Base-by-base conservation (phyloP, 2,329 filamentous ascomycete genomes). In the Tolypocladium pustulatum region DNA sequence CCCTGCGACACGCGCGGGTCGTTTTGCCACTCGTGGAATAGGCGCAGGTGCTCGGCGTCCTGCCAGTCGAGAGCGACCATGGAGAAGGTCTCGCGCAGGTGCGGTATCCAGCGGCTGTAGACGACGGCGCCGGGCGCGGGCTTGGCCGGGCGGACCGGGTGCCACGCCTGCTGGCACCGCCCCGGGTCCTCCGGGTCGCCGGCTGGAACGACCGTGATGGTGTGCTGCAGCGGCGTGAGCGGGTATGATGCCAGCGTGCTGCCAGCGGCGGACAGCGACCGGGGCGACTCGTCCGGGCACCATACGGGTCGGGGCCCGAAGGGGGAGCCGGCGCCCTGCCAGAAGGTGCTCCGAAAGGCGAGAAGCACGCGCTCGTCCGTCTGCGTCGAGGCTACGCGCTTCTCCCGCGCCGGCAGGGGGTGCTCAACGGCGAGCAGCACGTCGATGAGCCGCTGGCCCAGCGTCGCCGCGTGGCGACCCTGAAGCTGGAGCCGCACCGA, bases 21-120 rank as follows among this genome's bases (percentile, higher is more conserved):
- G 67, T 93, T 93, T 73, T 91, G 89, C 89, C 89, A 93, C 59
- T 78, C 79, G 72, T 91, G 85, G 76, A 93, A 92, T 6, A 90
- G 77, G 20, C 77, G 73, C 56, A 92, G 73, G 71, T 93, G 88
- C 65, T 82, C 78, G 1, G 75, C 68, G 66, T 89, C 76, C 37
- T 78, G 67, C 72, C 82, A 89, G 69, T 92, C 86, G 1, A 93
- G 78, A 13, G 83, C 84, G n/a, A 88, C 78, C 77, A 92, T 88
- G 61, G 86, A 89, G 70, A 92, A 92, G 63, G 83, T 87, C 76
- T 92, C 86, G 61, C 84, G 77, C 46, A 92, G 77, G 66, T 91
- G 85, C 9, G 88, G 88, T 61, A 92, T 86, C 76, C 86, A 92
- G 59, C 89, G 84, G 68, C 87, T 90, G 76, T 93, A 93, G 64